Base-by-base conservation (phyloP, 2,329 filamentous ascomycete genomes). In the Sporothrix brasiliensis region DNA sequence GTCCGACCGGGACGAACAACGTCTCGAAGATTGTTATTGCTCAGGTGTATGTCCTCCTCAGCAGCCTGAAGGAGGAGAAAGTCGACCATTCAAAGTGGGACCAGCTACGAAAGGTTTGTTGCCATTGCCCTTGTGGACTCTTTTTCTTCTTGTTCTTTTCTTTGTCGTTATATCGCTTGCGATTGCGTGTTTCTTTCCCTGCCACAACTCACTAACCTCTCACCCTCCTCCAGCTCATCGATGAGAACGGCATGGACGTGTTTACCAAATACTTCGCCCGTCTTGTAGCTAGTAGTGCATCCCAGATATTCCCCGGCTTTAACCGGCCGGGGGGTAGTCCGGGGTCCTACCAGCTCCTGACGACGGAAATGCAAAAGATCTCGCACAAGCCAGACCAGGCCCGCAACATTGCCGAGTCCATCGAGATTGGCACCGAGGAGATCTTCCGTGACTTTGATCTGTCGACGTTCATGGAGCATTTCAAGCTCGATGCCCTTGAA, bases 191-290 rank as follows among this genome's bases (percentile, higher is more conserved):
- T 39, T n/a, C 14, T 49, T 49, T 21, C 10, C n/a, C 10, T 24
- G 14, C 34, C 11, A 30, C 41, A 5, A 30, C 1, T 21, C 1
- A 16, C 21, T 24, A 21, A 19, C 27, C 21, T 13, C 24, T 34
- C 27, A 19, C n/a, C 30, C 21, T 11, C 24, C n/a, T 11, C 24
- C 74, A 97, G 92, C 89, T 98, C 80, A 91, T 98, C 83, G 91
- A 97, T 88, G 94, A 94, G 77, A 91, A 97, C 93, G 94, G 94
- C 79, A 99, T 99, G 94, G 96, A 99, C 86, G 93, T 97, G 79
- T 97, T 94, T 80, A 90, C 92, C 72, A 96, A 94, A 84, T 97
- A 95, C 81, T 97, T 99, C 82, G 90, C 93, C 81, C 92, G 94
- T 81, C 86, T 98, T 79, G 88, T 99, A 78, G 91, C 91, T 81